These are phyloP conservation scores for Tylopilus felleus DNA, from an alignment of 768 basidiomycete species.

Conservation along the genomic window DNA sequence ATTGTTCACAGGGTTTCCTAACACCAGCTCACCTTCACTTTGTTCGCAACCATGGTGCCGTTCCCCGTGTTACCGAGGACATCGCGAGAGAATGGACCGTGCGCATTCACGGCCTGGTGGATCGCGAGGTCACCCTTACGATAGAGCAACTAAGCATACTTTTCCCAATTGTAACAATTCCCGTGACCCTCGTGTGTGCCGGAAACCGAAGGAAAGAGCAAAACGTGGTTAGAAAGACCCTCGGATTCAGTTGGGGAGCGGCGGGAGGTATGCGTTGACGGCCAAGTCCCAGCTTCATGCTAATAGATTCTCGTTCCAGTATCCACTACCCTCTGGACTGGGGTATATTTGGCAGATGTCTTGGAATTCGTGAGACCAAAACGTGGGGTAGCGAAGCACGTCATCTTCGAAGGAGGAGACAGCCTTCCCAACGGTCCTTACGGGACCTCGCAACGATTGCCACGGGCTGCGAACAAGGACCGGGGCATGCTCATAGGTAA, in stretches of 20 bases:
- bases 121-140: constrained; percentile 36
- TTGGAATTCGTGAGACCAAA: constrained; percentile 44
- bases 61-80: constrained; percentile 43
- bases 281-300: not conserved
- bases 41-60: constrained; percentile 63
- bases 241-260: constrained; percentile 57
- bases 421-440: constrained; percentile 57
- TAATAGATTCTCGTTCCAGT: constrained; percentile 21
- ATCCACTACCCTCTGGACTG: constrained; percentile 57
- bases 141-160: constrained; percentile 41
- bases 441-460: constrained; percentile 48
- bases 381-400: constrained; percentile 39
- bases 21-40: constrained; percentile 53
- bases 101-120: constrained; percentile 38
- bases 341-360: constrained; percentile 54
- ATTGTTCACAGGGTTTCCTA: constrained; percentile 42
- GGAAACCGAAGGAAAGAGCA: constrained; percentile 67
- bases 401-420: constrained; percentile 60
- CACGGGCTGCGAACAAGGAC: constrained; percentile 43
- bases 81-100: constrained; percentile 43
- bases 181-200: constrained; percentile 61
- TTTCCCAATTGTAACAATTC: constrained; percentile 55
- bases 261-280: constrained; percentile 33
- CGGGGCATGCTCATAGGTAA: constrained; percentile 50
- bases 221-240: constrained; percentile 53